phyloP scores from a whole-genome alignment of 2,329 filamentous ascomycete species.

The Trichoderma pleuroti region DNA sequence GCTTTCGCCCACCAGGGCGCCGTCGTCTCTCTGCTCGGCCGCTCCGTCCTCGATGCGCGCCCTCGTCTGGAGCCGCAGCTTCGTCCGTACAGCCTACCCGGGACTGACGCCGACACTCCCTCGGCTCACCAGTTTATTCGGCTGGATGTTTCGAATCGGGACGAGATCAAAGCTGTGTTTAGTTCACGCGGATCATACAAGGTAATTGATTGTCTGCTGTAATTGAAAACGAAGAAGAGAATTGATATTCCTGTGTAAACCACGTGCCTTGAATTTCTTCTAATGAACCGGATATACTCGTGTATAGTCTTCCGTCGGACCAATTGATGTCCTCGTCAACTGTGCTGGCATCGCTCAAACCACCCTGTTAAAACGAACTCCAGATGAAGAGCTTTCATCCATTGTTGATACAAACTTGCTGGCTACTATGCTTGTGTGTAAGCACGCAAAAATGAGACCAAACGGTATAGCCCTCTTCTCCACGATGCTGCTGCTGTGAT shows the following conservation, averaged over 20 bases:
- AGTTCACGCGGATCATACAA: slow-evolving; percentile 17
- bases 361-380: slow-evolving; percentile 57
- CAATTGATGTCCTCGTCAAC: slow-evolving; percentile 66
- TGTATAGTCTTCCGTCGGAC: slow-evolving; percentile 27
- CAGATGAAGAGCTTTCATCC: slow-evolving; percentile 47
- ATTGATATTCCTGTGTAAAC: not conserved
- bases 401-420: slow-evolving; percentile 69
- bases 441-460: slow-evolving; percentile 37
- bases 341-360: slow-evolving; percentile 71
- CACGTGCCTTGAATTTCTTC: not conserved
- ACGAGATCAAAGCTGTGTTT: slow-evolving; percentile 33
- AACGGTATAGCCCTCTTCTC: slow-evolving; percentile 27
- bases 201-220: slow-evolving; percentile 16
- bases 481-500: not conserved
- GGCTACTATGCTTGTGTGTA: slow-evolving; percentile 61
- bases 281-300: not conserved
- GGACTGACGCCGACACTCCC: slow-evolving; percentile 21
- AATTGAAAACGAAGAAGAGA: not conserved
- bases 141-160: slow-evolving; percentile 31
- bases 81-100: slow-evolving; percentile 24
- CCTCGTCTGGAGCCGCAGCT: slow-evolving; percentile 38
- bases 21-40: slow-evolving; percentile 58
- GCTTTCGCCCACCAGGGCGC: slow-evolving; percentile 63
- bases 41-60: slow-evolving; percentile 46
- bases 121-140: slow-evolving; percentile 34